Evolutionary conservation across 768 basidiomycete species (phyloP).

Genomic region (Xerocomus spinulosus): DNA sequence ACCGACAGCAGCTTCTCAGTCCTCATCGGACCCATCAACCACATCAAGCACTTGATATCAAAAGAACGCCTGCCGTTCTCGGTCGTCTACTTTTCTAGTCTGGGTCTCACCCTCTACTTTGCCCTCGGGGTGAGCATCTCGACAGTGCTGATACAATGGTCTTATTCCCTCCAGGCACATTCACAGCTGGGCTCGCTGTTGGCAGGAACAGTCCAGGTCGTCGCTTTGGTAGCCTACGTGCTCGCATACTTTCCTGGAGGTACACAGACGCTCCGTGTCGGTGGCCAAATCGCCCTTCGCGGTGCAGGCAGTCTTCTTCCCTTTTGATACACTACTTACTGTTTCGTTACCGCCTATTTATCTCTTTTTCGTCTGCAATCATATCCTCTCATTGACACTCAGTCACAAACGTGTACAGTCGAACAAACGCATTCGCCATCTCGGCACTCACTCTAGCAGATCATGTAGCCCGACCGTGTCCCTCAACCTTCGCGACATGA

Average conservation of each 20-base stretch:
- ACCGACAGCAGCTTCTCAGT: constrained; percentile 59
- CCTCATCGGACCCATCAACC: constrained; percentile 87
- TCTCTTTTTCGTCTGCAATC: background rate
- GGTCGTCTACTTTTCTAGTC: constrained; percentile 72
- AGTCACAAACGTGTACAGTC: background rate
- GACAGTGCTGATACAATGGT: no score
- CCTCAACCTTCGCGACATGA: constrained; percentile 67
- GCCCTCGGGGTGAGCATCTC: constrained; percentile 69
- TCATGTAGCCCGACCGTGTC: constrained; percentile 59
- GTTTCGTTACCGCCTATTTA: constrained; percentile 6
- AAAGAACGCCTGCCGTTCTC: constrained; percentile 84
- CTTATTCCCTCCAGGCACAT: constrained; percentile 46
- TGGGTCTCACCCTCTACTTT: constrained; percentile 88
- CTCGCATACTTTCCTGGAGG: constrained; percentile 96
- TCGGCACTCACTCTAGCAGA: constrained; percentile 17
- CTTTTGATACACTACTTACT: constrained; percentile 38
- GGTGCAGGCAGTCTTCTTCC: constrained; percentile 83
- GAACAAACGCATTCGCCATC: no score
- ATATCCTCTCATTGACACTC: background rate
- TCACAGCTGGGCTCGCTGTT: constrained; percentile 86
- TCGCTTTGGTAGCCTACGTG: constrained; percentile 83
- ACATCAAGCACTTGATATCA: constrained; percentile 82
- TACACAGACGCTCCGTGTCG: constrained; percentile 72
- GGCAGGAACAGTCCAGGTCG: constrained; percentile 76
- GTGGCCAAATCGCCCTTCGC: constrained; percentile 74